A percentile compares a stretch with the other conserved stretches of the same genome.
These are phyloP conservation scores for Mycena polygramma DNA, from an alignment of 768 basidiomycete species.

Conservation along the genomic window DNA sequence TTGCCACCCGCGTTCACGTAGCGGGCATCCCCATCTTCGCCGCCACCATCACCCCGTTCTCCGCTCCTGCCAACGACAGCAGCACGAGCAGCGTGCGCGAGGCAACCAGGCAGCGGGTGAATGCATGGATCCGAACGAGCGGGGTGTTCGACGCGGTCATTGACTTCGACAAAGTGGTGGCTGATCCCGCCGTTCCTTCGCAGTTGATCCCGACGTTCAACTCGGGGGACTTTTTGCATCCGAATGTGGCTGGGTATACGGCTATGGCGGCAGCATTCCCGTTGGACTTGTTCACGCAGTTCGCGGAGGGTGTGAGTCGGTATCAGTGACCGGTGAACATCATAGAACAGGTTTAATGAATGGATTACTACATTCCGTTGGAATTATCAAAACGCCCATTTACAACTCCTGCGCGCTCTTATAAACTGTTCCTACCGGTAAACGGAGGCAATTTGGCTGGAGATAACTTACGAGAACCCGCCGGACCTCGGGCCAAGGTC, in stretches of 20 bases:
- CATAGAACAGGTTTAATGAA: no score
- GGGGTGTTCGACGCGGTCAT: constrained; percentile 60
- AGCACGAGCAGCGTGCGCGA: constrained; percentile 57
- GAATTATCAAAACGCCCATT: no score
- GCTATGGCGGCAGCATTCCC: constrained; percentile 58
- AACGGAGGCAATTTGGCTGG: no score
- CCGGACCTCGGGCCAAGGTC: no score
- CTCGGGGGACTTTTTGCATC: constrained; percentile 63
- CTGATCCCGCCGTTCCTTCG: constrained; percentile 55
- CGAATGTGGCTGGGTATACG: constrained; percentile 60
- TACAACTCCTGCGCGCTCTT: no score
- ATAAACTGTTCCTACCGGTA: no score
- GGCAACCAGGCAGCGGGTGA: constrained; percentile 56
- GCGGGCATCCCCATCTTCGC: constrained; percentile 59
- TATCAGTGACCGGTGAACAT: constrained; percentile 7
- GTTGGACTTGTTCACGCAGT: constrained; percentile 52
- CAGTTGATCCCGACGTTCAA: constrained; percentile 54
- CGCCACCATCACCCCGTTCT: constrained; percentile 67
- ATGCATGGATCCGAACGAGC: constrained; percentile 57
- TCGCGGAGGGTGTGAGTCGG: constrained; percentile 42
- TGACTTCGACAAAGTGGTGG: constrained; percentile 64
- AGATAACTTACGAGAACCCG: no score
- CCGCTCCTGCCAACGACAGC: constrained; percentile 47
- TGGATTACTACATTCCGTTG: no score
- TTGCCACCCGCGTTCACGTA: constrained; percentile 56